Evolutionary conservation across 2,329 filamentous ascomycete genomes (phyloP), one percentile per base, ranked within the genome.

Genomic region (Colletotrichum sp.): DNA sequence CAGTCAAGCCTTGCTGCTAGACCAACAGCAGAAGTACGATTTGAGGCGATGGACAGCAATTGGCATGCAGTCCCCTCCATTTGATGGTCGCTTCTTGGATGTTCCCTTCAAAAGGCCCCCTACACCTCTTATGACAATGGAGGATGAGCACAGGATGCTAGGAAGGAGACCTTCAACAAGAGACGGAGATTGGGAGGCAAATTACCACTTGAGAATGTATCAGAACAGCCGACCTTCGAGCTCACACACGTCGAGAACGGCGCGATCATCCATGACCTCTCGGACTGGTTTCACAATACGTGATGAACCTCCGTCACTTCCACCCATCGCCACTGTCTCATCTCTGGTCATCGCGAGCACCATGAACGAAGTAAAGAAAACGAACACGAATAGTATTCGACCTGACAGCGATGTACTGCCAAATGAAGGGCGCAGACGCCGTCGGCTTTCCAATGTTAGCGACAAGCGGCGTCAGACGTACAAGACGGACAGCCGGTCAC

Each of bases 71-170:
- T 69, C 73, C 2, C 70, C 73, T 9, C 59, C 73, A 8, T 7
- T 65, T 7, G 52, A 69, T 6, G 64, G 57, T 12, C 18, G 15
- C 1, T 65, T 73, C 24, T 16, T 39, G n/a, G 55, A 63, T 13
- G 21, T 65, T 10, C 34, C 64, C 5, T 60, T 60, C 21, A 63
- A 6, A 10, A 49, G 70, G 13, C 70, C 70, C 1, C 64, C 10
- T 5, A 73, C 73, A 7, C 73, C 70, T 6, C 24, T 76, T 7
- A 68, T 76, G 73, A 69, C 73, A 18, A 76, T 68, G 70, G 70
- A 76, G 30, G 73, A 76, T 18, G 73, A 76, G 24, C 49, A 60
- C 8, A 68, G 59, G 18, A 59, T 73, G 9, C 52, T 73, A n/a
- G 49, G 64, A 4, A 16, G 64, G 3, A 68, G 64, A 13, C 64